phyloP scores from a whole-genome alignment of 106 monocot genomes.

The Dioscorea dumetorum region DNA sequence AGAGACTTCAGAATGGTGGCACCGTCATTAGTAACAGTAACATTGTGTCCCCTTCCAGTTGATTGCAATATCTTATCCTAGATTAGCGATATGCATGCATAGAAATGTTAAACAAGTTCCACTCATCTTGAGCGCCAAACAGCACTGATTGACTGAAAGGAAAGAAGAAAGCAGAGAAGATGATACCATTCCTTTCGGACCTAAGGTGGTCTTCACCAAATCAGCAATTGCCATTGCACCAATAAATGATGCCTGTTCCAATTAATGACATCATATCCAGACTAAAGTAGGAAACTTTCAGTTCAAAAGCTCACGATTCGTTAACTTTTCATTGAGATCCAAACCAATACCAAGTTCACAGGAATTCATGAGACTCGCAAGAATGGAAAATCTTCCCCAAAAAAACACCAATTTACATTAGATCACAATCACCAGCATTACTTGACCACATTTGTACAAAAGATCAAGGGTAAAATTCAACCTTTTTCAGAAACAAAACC shows the following conservation, averaged over 20 bases:
- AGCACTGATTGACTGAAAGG: conserved; percentile 1
- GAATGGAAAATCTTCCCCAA: too few species aligned
- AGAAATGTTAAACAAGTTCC: not conserved
- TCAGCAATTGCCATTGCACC: conserved; percentile 98
- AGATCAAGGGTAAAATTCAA: too few species aligned
- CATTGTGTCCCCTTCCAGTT: conserved; percentile 78
- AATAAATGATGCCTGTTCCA: conserved; percentile 72
- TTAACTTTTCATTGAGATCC: not conserved
- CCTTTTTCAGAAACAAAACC: not conserved
- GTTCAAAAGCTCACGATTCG: not conserved
- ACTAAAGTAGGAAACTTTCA: not conserved
- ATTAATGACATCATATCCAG: not conserved
- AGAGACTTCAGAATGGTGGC: conserved; percentile 97
- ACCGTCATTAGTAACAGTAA: conserved; percentile 98
- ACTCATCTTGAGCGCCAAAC: not conserved
- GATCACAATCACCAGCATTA: too few species aligned
- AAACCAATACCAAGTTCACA: too few species aligned
- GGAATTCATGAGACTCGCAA: too few species aligned
- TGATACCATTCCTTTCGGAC: conserved; percentile 96
- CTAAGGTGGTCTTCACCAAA: conserved; percentile 95
- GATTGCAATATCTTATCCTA: conserved; percentile 98
- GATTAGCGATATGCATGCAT: conserved; percentile 4
- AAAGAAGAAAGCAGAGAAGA: not conserved
- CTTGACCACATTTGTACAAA: too few species aligned
- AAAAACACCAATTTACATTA: too few species aligned